These are phyloP conservation scores for Cystobasidium pallidum DNA, from an alignment of 1,284 basidiomycete species.

Conservation along the genomic window DNA sequence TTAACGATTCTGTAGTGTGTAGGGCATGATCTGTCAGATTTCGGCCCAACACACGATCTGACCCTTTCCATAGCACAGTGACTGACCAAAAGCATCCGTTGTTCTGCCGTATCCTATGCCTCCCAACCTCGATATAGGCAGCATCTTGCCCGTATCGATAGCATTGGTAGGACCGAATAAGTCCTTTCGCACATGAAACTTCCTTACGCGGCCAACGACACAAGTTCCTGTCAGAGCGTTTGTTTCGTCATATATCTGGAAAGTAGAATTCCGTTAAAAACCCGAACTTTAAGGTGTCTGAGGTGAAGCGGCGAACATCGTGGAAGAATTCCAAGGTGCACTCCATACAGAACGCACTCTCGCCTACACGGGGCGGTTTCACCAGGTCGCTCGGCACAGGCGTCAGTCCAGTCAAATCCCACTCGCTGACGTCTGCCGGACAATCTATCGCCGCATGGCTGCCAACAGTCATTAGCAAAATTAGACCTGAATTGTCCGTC, in stretches of 20 bases:
- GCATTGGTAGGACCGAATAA: constrained; percentile 56
- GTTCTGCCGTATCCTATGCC: constrained; percentile 63
- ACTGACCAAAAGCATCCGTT: constrained; percentile 45
- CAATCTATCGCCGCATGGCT: constrained; percentile 66
- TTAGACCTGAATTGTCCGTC: constrained; percentile 69
- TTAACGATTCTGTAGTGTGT: neutral
- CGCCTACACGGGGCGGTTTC: constrained; percentile 68
- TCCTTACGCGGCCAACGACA: constrained; percentile 68
- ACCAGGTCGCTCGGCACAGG: constrained; percentile 66
- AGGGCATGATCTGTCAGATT: neutral
- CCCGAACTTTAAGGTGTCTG: no score
- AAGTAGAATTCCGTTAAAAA: no score
- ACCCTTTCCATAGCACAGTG: neutral
- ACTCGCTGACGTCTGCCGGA: constrained; percentile 69
- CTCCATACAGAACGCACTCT: constrained; percentile 72
- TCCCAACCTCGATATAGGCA: constrained; percentile 68
- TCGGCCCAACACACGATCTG: no score
- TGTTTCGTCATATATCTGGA: constrained; percentile 17
- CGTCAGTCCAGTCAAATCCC: constrained; percentile 72
- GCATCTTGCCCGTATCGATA: constrained; percentile 66
- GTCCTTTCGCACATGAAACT: constrained; percentile 65
- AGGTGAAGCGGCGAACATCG: constrained; percentile 15
- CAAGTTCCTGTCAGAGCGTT: constrained; percentile 62
- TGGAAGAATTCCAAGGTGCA: constrained; percentile 57
- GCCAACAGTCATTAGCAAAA: neutral